Evolutionary conservation across 2,329 filamentous ascomycete species (phyloP).

Genomic region (Chalaropsis ovoidea): DNA sequence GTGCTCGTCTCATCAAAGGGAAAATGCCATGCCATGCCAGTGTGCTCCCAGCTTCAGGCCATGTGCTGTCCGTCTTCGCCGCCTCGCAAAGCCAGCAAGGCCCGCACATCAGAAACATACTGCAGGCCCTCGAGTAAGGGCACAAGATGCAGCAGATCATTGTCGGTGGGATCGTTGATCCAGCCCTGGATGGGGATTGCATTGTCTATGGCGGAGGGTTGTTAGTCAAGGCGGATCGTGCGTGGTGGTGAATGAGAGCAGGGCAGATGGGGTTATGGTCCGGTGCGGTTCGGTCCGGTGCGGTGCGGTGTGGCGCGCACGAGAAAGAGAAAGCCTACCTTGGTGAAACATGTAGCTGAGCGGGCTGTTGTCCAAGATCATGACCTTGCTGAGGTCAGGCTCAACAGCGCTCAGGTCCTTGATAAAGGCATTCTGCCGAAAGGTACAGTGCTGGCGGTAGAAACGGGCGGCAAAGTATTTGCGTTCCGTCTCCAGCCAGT

Average conservation of each 20-base stretch:
- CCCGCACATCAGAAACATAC: slow-evolving; percentile 91
- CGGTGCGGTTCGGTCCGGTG: too few species aligned
- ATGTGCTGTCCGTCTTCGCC: slow-evolving; percentile 64
- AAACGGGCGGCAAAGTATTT: slow-evolving; percentile 92
- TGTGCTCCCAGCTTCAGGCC: slow-evolving; percentile 31
- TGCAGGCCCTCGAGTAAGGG: slow-evolving; percentile 88
- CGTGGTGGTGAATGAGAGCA: too few species aligned
- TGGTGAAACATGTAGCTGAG: slow-evolving; percentile 98
- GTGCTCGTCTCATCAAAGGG: not conserved
- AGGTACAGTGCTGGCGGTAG: slow-evolving; percentile 95
- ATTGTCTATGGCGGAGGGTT: slow-evolving; percentile 56
- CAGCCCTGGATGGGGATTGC: slow-evolving; percentile 98
- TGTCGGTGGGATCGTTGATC: slow-evolving; percentile 97
- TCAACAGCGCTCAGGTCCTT: slow-evolving; percentile 95
- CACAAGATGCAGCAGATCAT: slow-evolving; percentile 83
- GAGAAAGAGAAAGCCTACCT: slow-evolving; percentile 47
- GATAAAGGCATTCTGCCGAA: slow-evolving; percentile 91
- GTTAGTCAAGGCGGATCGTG: not conserved
- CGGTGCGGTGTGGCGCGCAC: not conserved
- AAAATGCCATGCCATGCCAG: not conserved
- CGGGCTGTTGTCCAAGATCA: slow-evolving; percentile 97
- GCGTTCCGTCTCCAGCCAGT: slow-evolving; percentile 93
- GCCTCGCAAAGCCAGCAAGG: slow-evolving; percentile 75
- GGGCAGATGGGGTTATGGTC: too few species aligned
- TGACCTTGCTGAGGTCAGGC: slow-evolving; percentile 92